Evolutionary conservation across 495 filamentous ascomycete species (phyloP).

Genomic region (Cercophora scortea): DNA sequence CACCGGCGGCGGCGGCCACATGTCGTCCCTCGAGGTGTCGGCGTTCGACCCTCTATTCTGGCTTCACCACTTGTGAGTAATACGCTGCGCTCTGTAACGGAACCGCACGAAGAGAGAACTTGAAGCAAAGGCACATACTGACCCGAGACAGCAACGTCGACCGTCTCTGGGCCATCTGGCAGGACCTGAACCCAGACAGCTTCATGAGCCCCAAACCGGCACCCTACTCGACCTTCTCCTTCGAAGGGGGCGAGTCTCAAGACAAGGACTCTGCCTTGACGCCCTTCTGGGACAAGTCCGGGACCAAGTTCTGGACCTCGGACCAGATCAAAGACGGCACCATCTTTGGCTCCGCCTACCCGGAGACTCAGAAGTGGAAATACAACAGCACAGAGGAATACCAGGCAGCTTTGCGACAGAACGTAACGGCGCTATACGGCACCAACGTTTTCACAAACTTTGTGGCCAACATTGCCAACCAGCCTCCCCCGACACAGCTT

Average conservation of each 20-base stretch:
- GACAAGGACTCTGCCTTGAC: conserved; percentile 29
- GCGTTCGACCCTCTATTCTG: conserved; percentile 69
- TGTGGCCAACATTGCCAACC: conserved; percentile 8
- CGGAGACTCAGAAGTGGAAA: conserved; percentile 38
- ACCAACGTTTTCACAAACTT: conserved; percentile 19
- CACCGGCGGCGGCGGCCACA: conserved; percentile 49
- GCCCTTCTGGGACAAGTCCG: conserved; percentile 36
- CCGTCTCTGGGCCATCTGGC: conserved; percentile 63
- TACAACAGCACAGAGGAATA: conserved; percentile 5
- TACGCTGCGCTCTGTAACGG: too few species aligned
- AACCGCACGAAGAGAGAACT: too few species aligned
- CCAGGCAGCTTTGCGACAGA: conserved; percentile 8
- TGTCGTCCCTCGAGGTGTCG: conserved; percentile 54
- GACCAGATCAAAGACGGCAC: conserved; percentile 27
- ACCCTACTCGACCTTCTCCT: conserved; percentile 44
- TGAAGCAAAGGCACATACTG: neutral
- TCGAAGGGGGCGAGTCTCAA: conserved; percentile 28
- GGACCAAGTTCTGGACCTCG: conserved; percentile 39
- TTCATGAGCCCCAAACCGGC: conserved; percentile 44
- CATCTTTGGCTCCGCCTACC: conserved; percentile 52
- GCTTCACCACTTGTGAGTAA: conserved; percentile 49
- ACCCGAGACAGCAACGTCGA: conserved; percentile 41
- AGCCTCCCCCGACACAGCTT: neutral
- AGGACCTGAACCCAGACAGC: conserved; percentile 53
- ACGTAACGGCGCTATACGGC: conserved; percentile 15